Evolutionary conservation across 2,329 filamentous ascomycete species (phyloP), one percentile per base, ranked within the genome.

Genomic region (Trichoderma atrobrunneum): DNA sequence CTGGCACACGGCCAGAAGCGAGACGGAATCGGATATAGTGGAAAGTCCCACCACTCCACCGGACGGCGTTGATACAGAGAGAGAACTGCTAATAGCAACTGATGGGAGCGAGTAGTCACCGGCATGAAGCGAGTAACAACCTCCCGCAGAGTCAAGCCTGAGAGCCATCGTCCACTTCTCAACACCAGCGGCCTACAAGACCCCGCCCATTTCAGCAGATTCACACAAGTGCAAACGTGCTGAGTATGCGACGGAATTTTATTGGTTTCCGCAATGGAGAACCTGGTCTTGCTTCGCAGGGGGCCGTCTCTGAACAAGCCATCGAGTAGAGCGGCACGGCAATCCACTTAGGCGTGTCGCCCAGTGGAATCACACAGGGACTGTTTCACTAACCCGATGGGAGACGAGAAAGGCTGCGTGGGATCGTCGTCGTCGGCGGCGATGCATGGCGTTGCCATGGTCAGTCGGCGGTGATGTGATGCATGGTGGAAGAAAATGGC

Each of bases 11-110:
- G 21, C 34, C 32, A 24, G 16, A 36, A 32, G 59, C 59, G 59
- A 60, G 59, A 36, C 21, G 32, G 32, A 62, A 39, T 62, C 59
- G 32, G 59, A 62, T 62, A 62, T 62, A 62, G 59, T 62, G 59
- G 59, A 62, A 62, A 62, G 59, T 62, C 59, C 59, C 59, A 62
- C 59, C 59, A 24, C 59, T 62, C 59, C 21, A 62, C 59, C 59
- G 59, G 59, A 34, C 11, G 21, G 21, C 32, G 6, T 39, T 36
- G 59, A 24, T 16, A 39, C 59, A 62, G 32, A 62, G 59, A 62
- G 59, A 62, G 59, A 62, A 39, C 59, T 62, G 59, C 59, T 62
- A 62, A 62, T 36, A 36, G 59, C n/a, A 24, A 36, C 59, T 34
- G 57, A 32, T 60, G 30, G 30, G 57, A 60, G 57, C 57, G 57